A percentile compares a stretch with the other conserved stretches of the same genome.
Conservation (phyloP, 352 stramenopile genomes). For the Thalassiosira mediterranea region DNA sequence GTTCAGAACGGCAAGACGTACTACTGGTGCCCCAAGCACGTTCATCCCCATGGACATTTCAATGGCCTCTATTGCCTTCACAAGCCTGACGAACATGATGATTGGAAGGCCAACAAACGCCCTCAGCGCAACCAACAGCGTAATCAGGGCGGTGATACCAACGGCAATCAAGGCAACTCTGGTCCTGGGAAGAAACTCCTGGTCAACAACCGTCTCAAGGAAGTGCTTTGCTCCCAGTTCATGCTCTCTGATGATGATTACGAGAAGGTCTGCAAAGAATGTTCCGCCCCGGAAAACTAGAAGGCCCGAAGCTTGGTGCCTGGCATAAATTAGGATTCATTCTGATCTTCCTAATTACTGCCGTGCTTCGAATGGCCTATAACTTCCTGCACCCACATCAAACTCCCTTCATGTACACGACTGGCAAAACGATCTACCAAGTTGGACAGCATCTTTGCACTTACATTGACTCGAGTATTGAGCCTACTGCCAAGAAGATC, state of each 20-base stretch:
- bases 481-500: too few relatives aligned
- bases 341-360: too few relatives aligned
- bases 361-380: too few relatives aligned
- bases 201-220: background rate
- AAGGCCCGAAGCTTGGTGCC: slow-evolving; percentile 1
- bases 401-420: too few relatives aligned
- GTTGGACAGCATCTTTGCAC: too few relatives aligned
- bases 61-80: slow-evolving; percentile 7
- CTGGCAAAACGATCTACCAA: too few relatives aligned
- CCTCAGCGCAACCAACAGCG: too few relatives aligned
- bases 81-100: background rate
- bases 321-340: slow-evolving; percentile 34
- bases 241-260: background rate
- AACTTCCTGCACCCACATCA: too few relatives aligned
- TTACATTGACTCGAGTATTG: too few relatives aligned
- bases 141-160: background rate
- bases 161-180: background rate
- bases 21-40: slow-evolving; percentile 16
- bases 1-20: background rate
- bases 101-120: background rate
- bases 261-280: background rate
- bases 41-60: background rate
- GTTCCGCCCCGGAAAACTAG: slow-evolving; percentile 16
- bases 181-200: background rate
- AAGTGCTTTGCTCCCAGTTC: slow-evolving; percentile 12